phyloP scores from a whole-genome alignment of 371 early-diverging fungal genomes.

The Syncephalastrum sp. region DNA sequence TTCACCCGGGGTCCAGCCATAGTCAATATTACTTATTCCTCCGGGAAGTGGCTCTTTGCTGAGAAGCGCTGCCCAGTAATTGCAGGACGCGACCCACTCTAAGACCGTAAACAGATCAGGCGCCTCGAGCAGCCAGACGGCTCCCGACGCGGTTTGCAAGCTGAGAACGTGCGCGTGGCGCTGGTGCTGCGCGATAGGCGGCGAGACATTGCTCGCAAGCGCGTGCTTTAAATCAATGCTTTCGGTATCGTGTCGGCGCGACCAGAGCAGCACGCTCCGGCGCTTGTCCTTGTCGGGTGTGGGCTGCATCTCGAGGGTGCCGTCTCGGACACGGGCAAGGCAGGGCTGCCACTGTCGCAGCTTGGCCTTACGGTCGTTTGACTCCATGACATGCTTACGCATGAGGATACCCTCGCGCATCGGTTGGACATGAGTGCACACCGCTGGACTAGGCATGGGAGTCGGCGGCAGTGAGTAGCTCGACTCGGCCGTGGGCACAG shows the following conservation, averaged over 20 bases:
- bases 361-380: constrained; percentile 20
- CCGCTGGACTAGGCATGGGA: too few species aligned
- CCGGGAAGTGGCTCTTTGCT: constrained; percentile 31
- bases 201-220: constrained; percentile 20
- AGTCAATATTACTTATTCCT: constrained; percentile 34
- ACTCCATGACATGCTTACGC: constrained; percentile 35
- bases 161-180: constrained; percentile 28
- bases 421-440: too few species aligned
- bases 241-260: constrained; percentile 1
- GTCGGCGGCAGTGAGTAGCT: too few species aligned
- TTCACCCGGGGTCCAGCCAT: constrained; percentile 28
- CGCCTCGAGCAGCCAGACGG: constrained; percentile 34
- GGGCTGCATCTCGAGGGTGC: constrained; percentile 25
- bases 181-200: constrained; percentile 25
- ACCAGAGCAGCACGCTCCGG: constrained; percentile 5
- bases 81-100: constrained; percentile 27
- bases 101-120: constrained; percentile 15
- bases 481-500: too few species aligned
- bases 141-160: constrained; percentile 28
- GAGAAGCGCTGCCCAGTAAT: constrained; percentile 25
- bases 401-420: constrained; percentile 25
- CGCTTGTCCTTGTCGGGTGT: constrained; percentile 8
- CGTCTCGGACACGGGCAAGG: constrained; percentile 20
- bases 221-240: constrained; percentile 13
- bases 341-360: constrained; percentile 33